phyloP scores from a whole-genome alignment of 2,329 filamentous ascomycete species.

The Plectosphaerella plurivora region DNA sequence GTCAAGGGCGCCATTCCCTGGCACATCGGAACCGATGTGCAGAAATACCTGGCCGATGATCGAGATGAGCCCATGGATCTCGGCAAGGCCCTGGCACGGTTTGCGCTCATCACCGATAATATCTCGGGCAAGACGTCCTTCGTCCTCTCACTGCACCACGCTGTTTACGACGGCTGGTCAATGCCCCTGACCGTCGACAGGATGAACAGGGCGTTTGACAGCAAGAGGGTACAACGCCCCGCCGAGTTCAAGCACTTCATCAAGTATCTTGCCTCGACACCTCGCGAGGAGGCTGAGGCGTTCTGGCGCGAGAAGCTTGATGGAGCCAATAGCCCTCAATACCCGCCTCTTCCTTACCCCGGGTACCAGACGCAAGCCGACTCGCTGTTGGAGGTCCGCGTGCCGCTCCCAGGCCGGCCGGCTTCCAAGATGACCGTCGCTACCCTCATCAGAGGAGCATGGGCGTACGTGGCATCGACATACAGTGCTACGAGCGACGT shows the following conservation, averaged over 20 bases:
- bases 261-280: conserved; percentile 35
- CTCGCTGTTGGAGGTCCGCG: conserved; percentile 48
- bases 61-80: conserved; percentile 36
- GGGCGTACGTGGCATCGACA: conserved; percentile 49
- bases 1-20: conserved; percentile 32
- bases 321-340: conserved; percentile 40
- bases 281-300: conserved; percentile 31
- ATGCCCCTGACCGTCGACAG: conserved; percentile 45
- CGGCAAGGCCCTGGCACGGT: conserved; percentile 40
- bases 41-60: conserved; percentile 35
- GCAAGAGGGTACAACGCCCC: conserved; percentile 23
- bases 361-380: conserved; percentile 47
- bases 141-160: conserved; percentile 52
- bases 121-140: conserved; percentile 32
- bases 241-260: conserved; percentile 46
- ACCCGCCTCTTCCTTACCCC: conserved; percentile 40
- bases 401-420: conserved; percentile 28
- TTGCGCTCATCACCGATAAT: conserved; percentile 32
- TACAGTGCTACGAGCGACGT: conserved; percentile 50
- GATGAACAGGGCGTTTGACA: conserved; percentile 39
- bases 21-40: conserved; percentile 26
- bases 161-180: conserved; percentile 53
- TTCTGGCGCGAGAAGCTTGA: conserved; percentile 44
- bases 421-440: conserved; percentile 44
- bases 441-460: conserved; percentile 54